Percentiles rank a stretch among this genome's conserved stretches.
These are phyloP conservation scores for Sungouiella blattae DNA, from an alignment of 805 yeast species.

Conservation along the genomic window DNA sequence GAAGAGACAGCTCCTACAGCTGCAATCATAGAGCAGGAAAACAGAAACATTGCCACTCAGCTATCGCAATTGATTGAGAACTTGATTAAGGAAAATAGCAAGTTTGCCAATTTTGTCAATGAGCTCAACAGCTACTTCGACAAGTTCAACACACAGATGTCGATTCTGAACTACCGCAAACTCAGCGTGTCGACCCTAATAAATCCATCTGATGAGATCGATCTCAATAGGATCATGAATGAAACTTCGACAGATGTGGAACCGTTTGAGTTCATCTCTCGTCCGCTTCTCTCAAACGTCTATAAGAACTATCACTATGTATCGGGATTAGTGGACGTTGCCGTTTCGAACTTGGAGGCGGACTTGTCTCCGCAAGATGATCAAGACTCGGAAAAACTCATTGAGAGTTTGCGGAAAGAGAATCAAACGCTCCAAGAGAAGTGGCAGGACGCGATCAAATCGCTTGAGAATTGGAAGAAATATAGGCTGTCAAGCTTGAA, in stretches of 20 bases:
- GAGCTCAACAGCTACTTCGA: conserved; percentile 25
- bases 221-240: conserved; percentile 15
- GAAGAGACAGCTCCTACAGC: no score
- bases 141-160: conserved; percentile 24
- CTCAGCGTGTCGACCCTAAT: conserved; percentile 13
- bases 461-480: conserved; percentile 38
- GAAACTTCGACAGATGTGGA: conserved; percentile 26
- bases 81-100: conserved; percentile 33
- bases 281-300: conserved; percentile 32
- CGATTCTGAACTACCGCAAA: conserved; percentile 14
- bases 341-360: conserved; percentile 1
- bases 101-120: conserved; percentile 30
- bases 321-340: conserved; percentile 10
- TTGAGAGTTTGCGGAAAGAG: conserved; percentile 28
- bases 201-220: conserved; percentile 33
- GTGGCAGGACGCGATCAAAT: conserved; percentile 38
- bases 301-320: conserved; percentile 34
- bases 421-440: conserved; percentile 29
- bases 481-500: conserved; percentile 5
- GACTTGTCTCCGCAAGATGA: conserved; percentile 5
- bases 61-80: conserved; percentile 34
- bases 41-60: conserved; percentile 30
- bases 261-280: conserved; percentile 31
- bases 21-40: conserved; percentile 20
- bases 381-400: conserved; percentile 11